Conservation (phyloP, 176 grass and related monocot species). For the Ensete ventricosum region DNA sequence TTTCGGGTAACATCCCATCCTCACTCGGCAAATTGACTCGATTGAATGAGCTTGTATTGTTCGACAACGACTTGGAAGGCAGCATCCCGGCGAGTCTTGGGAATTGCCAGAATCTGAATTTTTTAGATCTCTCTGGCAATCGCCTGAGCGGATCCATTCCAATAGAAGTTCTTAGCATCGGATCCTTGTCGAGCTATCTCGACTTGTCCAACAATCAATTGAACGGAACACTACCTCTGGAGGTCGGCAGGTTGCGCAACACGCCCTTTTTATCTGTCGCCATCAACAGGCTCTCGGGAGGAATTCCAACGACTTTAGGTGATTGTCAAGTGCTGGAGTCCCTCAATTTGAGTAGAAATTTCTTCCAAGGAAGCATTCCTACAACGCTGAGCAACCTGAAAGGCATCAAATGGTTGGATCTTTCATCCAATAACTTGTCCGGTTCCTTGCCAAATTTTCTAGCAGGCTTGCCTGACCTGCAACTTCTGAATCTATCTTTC, state of each 20-base stretch:
- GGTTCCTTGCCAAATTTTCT: conserved; percentile 33
- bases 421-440: conserved; percentile 38
- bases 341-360: conserved; percentile 47
- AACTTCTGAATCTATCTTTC: conserved; percentile 45
- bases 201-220: conserved; percentile 54
- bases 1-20: conserved; percentile 39
- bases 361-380: conserved; percentile 43
- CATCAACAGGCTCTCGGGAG: conserved; percentile 30
- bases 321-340: conserved; percentile 28
- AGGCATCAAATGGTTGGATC: conserved; percentile 31
- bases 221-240: conserved; percentile 24
- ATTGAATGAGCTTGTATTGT: conserved; percentile 27
- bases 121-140: conserved; percentile 43
- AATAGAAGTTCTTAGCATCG: conserved; percentile 19
- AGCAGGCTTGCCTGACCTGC: conserved; percentile 11
- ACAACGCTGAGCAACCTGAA: conserved; percentile 17
- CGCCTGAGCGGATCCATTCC: conserved; percentile 37
- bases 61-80: conserved; percentile 30
- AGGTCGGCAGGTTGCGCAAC: conserved; percentile 33
- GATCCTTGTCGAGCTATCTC: conserved; percentile 13
- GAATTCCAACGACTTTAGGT: conserved; percentile 30
- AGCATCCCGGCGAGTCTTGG: conserved; percentile 30
- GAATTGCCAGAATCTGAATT: conserved; percentile 18
- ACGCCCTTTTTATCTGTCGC: conserved; percentile 19
- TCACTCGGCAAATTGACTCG: conserved; percentile 27